Percentiles rank a stretch among this genome's conserved stretches.
These are phyloP conservation scores for Arabidopsis lyrata DNA, from an alignment of 441 rosid species.

Conservation along the genomic window DNA sequence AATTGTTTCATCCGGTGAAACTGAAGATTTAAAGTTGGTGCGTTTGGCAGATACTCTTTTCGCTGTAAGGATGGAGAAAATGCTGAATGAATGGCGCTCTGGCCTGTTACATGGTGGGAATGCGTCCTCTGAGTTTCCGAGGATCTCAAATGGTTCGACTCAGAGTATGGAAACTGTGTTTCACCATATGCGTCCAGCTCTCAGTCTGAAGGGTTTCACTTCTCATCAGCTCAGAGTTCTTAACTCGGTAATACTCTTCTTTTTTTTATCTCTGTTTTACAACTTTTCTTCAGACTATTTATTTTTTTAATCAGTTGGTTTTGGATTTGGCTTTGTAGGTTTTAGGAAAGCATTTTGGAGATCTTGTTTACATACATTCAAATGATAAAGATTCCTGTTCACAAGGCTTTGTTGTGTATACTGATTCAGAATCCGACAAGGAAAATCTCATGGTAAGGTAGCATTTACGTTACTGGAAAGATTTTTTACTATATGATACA, in stretches of 20 bases:
- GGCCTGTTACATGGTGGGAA: conserved; percentile 51
- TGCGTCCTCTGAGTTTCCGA: conserved; percentile 41
- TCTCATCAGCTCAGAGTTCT: conserved; percentile 81
- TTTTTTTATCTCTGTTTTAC: neutral
- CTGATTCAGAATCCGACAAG: conserved; percentile 68
- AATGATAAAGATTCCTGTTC: conserved; percentile 49
- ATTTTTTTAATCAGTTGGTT: neutral
- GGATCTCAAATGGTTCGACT: conserved; percentile 38
- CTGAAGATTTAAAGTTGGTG: conserved; percentile 51
- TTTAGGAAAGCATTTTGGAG: conserved; percentile 68
- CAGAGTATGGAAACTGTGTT: conserved; percentile 64
- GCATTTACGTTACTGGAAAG: conserved; percentile 5
- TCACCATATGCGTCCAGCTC: conserved; percentile 76
- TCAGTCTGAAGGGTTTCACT: conserved; percentile 70
- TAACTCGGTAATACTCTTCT: conserved; percentile 53
- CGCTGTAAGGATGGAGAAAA: conserved; percentile 77
- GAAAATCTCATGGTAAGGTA: conserved; percentile 71
- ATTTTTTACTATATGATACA: neutral
- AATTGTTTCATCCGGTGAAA: conserved; percentile 41
- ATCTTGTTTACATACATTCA: conserved; percentile 60
- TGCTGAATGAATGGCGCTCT: conserved; percentile 65
- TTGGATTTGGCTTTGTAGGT: conserved; percentile 53
- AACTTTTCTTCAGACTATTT: neutral
- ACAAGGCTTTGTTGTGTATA: conserved; percentile 66
- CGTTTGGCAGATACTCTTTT: conserved; percentile 69